Percentiles rank a stretch among this genome's conserved stretches.
phyloP scores from a whole-genome alignment of 805 yeast species.

The Starmerella stellata region DNA sequence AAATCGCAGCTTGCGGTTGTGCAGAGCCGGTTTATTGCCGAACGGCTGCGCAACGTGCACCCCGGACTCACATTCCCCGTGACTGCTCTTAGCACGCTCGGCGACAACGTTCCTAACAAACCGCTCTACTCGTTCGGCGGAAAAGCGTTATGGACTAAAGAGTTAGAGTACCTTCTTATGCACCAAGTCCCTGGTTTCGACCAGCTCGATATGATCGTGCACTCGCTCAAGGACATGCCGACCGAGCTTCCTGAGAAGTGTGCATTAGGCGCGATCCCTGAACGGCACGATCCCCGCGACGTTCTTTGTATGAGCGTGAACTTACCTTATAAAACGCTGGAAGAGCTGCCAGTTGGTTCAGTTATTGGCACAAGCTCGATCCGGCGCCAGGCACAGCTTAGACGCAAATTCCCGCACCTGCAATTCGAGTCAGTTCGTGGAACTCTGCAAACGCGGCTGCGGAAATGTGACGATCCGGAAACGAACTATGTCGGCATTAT shows the following conservation, averaged over 20 bases:
- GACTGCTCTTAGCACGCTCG: conserved; percentile 65
- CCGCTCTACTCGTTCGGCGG: conserved; percentile 94
- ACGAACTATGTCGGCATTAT: conserved; percentile 55
- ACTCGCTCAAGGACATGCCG: conserved; percentile 82
- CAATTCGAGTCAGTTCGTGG: conserved; percentile 77
- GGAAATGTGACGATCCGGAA: conserved; percentile 57
- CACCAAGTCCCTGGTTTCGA: conserved; percentile 42
- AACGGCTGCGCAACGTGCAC: conserved; percentile 36
- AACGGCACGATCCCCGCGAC: conserved; percentile 85
- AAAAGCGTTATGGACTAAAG: conserved; percentile 90
- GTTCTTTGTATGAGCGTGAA: conserved; percentile 60
- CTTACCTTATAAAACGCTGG: conserved; percentile 43
- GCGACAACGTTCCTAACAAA: conserved; percentile 68
- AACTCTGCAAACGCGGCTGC: conserved; percentile 57
- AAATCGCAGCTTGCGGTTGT: conserved; percentile 71
- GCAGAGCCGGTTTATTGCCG: conserved; percentile 62
- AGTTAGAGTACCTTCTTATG: conserved; percentile 61
- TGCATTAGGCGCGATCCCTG: conserved; percentile 68
- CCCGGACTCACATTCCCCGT: conserved; percentile 59
- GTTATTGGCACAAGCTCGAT: conserved; percentile 90
- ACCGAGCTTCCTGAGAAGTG: conserved; percentile 79
- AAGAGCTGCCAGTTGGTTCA: conserved; percentile 66
- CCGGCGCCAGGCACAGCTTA: conserved; percentile 79
- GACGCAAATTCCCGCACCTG: conserved; percentile 58
- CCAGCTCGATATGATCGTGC: conserved; percentile 74